Evolutionary conservation across 1,139 yeast genomes (phyloP).

Genomic region (Candida tropicalis): DNA sequence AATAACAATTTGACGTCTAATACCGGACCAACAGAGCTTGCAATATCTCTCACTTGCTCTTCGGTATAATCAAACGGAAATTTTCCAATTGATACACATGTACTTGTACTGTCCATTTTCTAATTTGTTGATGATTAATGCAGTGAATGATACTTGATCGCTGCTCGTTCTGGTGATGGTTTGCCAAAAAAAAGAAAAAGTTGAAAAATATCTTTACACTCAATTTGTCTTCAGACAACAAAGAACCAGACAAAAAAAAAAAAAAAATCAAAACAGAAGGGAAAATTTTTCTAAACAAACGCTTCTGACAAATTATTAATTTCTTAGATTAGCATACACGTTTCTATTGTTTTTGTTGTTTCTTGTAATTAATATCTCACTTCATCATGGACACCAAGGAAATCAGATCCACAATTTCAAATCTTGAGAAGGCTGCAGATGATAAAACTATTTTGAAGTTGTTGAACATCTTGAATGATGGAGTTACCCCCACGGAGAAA

Average conservation of each 20-base stretch:
- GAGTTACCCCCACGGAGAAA: conserved; percentile 83
- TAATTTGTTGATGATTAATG: too few relatives aligned
- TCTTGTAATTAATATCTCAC: not conserved
- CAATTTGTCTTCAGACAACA: too few relatives aligned
- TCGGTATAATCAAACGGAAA: conserved; percentile 65
- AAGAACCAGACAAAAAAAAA: too few relatives aligned
- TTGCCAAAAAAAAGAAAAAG: too few relatives aligned
- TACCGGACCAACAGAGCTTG: conserved; percentile 86
- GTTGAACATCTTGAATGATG: conserved; percentile 65
- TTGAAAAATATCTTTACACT: too few relatives aligned
- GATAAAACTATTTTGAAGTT: conserved; percentile 69
- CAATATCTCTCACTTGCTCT: conserved; percentile 82
- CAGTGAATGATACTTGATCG: too few relatives aligned
- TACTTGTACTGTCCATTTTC: conserved; percentile 23
- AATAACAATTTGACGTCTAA: conserved; percentile 73
- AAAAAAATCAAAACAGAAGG: conserved; percentile 5
- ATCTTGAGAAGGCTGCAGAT: conserved; percentile 74
- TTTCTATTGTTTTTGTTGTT: not conserved
- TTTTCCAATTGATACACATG: conserved; percentile 38
- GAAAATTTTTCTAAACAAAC: conserved; percentile 1
- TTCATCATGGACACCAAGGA: conserved; percentile 68
- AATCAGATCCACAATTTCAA: conserved; percentile 67
- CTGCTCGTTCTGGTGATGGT: too few relatives aligned
- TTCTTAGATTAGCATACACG: not conserved
- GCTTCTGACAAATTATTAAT: not conserved